Evolutionary conservation across 1,139 yeast species (phyloP).

Genomic region (Candida tropicalis): DNA sequence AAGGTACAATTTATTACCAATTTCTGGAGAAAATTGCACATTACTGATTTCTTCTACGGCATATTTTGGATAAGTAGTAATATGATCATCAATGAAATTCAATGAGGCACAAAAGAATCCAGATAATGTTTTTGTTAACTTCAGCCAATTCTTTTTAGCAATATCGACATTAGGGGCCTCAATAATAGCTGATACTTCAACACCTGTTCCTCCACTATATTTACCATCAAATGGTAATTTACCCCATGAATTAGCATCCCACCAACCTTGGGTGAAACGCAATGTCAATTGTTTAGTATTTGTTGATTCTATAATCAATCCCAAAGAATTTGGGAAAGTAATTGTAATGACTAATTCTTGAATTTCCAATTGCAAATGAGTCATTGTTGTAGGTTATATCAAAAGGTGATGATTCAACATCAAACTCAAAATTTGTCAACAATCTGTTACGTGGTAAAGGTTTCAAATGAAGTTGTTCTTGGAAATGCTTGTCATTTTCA

Average conservation of each 20-base stretch:
- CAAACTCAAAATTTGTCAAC: conserved; percentile 69
- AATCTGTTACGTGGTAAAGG: conserved; percentile 75
- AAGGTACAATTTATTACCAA: conserved; percentile 48
- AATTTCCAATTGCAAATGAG: conserved; percentile 16
- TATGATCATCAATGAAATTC: conserved; percentile 79
- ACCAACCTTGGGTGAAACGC: conserved; percentile 92
- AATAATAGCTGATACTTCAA: conserved; percentile 86
- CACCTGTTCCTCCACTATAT: conserved; percentile 91
- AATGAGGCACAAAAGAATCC: conserved; percentile 96
- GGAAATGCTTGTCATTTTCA: conserved; percentile 29
- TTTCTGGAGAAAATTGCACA: conserved; percentile 20
- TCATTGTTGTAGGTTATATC: conserved; percentile 25
- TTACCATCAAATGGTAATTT: conserved; percentile 71
- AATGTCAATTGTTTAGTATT: conserved; percentile 76
- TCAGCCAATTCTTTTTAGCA: conserved; percentile 70
- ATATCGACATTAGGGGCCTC: conserved; percentile 60
- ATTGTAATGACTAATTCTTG: conserved; percentile 54
- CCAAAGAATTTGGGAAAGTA: conserved; percentile 81
- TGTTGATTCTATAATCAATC: conserved; percentile 71
- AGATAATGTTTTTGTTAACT: conserved; percentile 73
- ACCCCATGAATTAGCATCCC: conserved; percentile 94
- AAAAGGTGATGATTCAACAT: conserved; percentile 54
- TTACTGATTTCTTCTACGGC: conserved; percentile 14
- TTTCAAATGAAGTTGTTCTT: conserved; percentile 59
- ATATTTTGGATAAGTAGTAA: conserved; percentile 70